Base-by-base conservation (phyloP, 331 rosid genomes). In the Quercus phellos region DNA sequence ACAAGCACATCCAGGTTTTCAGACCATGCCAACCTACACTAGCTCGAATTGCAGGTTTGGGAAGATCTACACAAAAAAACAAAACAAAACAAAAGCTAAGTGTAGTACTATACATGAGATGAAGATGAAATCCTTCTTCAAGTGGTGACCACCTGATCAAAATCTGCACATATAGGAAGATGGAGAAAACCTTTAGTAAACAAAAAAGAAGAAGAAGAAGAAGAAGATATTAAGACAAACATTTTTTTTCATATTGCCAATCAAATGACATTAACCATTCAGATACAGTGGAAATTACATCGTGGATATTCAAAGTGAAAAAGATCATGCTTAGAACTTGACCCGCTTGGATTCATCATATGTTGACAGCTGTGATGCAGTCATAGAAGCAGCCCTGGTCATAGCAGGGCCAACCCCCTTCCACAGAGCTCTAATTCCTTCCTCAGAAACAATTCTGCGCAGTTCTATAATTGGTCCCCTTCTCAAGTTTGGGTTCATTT, bases 331-430 rank as follows among this genome's bases (percentile, higher is more conserved):
- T 83, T 79, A 84, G 87, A 87, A 82, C 82, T 85, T 86, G 77
- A 95, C 96, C 98, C 83, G 96, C 90, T 95, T 95, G 86, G 94
- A 81, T 91, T 93, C 98, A 71, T 95, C 99, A 79, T 95, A 95
- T 66, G 97, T 85, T 55, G 94, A 96, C 74, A 92, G 80, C 84
- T 95, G 99, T 34, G 99, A 88, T 72, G 99, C 94, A 70, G 99
- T 95, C 92, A 95, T 86, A 50, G 88, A 86, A 84, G 96, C 94
- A 32, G 98, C 99, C 87, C 98, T 87, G 82, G 86, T 88, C 97
- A 89, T 91, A 76, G 96, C 98, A 90, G 98, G 99, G 66, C 97
- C 92, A 58, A 95, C 88, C 5, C 99, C 98, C 78, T 90, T 93
- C 98, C 99, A 93, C 77, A 95, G 90, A 76, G 93, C 91, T 86